Evolutionary conservation across 805 yeast species (phyloP).

Genomic region (Candida coquimbonensis): DNA sequence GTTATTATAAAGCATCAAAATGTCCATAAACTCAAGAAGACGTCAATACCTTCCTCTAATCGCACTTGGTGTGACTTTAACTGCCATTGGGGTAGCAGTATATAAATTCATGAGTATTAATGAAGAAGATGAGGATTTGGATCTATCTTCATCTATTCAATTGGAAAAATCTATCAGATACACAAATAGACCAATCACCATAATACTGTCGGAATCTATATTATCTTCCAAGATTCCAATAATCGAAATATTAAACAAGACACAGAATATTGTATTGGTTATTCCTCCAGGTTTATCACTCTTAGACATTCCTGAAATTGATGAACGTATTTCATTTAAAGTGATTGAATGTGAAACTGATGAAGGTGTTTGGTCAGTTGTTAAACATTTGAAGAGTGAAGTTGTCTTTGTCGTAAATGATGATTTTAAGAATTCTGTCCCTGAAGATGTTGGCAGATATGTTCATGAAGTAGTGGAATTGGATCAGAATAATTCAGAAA

Average conservation of each 20-base stretch:
- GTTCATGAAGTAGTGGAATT: conserved; percentile 21
- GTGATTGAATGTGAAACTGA: conserved; percentile 35
- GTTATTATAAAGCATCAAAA: neutral
- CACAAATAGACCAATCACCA: conserved; percentile 19
- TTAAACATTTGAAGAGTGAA: conserved; percentile 42
- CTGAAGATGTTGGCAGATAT: conserved; percentile 26
- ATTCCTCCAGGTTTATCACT: conserved; percentile 26
- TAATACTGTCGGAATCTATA: conserved; percentile 22
- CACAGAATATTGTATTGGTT: conserved; percentile 27
- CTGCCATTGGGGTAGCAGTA: conserved; percentile 7
- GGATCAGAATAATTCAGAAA: conserved; percentile 17
- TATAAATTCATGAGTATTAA: conserved; percentile 6
- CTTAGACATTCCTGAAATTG: conserved; percentile 19
- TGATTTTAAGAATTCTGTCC: conserved; percentile 23
- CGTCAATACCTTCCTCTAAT: conserved; percentile 6
- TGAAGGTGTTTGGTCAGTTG: conserved; percentile 46
- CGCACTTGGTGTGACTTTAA: conserved; percentile 6
- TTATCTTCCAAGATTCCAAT: conserved; percentile 21
- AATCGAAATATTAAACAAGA: conserved; percentile 18
- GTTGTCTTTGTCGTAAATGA: conserved; percentile 22
- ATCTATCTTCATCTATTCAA: neutral
- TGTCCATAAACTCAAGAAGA: neutral
- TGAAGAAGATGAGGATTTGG: neutral
- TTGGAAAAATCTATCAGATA: conserved; percentile 10
- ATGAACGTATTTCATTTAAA: conserved; percentile 29